These are phyloP conservation scores for Citrus unshiu DNA, from an alignment of 345 rosid genomes.

Conservation along the genomic window DNA sequence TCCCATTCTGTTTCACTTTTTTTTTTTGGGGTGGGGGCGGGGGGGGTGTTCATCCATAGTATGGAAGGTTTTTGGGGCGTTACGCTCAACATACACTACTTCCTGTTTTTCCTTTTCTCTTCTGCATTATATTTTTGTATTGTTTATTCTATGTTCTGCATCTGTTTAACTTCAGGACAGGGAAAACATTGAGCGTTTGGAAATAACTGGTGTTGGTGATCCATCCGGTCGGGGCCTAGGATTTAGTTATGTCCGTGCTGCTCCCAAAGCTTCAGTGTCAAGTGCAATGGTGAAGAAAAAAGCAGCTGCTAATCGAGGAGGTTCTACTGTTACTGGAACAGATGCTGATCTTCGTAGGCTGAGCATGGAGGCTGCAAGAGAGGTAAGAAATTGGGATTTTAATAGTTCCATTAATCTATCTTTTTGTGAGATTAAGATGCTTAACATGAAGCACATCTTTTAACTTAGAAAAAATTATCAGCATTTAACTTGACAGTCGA, in stretches of 20 bases:
- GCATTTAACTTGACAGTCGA: not conserved
- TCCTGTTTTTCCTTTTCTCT: not conserved
- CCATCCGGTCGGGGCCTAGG: constrained; percentile 98
- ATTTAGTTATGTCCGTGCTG: constrained; percentile 89
- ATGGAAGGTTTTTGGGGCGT: not conserved
- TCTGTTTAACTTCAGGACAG: constrained; percentile 54
- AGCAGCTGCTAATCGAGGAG: constrained; percentile 80
- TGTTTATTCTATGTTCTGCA: not conserved
- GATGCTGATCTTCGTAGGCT: constrained; percentile 99
- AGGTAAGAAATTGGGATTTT: constrained; percentile 37
- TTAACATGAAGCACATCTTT: not conserved
- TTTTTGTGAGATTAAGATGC: not conserved
- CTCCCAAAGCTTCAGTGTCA: constrained; percentile 84
- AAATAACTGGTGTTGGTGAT: constrained; percentile 99
- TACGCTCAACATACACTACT: not conserved
- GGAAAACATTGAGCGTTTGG: constrained; percentile 94
- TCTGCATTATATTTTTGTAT: not conserved
- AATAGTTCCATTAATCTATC: not conserved
- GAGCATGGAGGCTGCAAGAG: constrained; percentile 99
- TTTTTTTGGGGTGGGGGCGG: not conserved
- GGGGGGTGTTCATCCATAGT: not conserved
- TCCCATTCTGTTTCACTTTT: not conserved
- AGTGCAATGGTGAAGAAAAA: constrained; percentile 77
- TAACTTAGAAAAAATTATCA: not conserved
- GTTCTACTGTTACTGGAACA: constrained; percentile 91